A percentile compares a stretch with the other conserved stretches of the same genome.
Conservation (phyloP, 1,284 basidiomycete genomes). For the Cryptococcus sp. region DNA sequence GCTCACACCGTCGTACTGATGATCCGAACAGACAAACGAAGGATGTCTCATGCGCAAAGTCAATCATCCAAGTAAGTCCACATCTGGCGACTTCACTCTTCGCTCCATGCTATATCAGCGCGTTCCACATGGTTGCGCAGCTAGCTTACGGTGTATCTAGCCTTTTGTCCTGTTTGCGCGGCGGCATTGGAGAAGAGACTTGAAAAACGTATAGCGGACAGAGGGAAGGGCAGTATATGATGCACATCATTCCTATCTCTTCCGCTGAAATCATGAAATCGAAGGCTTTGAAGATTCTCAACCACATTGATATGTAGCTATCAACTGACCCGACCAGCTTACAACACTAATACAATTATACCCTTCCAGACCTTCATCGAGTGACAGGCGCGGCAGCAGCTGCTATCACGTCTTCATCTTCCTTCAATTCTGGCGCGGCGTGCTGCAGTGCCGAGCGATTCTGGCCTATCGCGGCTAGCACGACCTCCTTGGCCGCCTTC, state of each 20-base stretch:
- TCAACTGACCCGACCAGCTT: too few species aligned
- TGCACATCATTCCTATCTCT: neutral
- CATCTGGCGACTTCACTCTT: neutral
- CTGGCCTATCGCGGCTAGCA: too few species aligned
- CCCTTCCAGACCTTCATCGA: too few species aligned
- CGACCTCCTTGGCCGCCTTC: too few species aligned
- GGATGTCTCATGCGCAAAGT: conserved; percentile 80
- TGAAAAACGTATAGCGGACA: conserved; percentile 17
- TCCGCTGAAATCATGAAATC: neutral
- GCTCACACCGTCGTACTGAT: neutral
- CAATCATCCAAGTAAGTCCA: conserved; percentile 47
- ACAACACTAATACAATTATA: neutral
- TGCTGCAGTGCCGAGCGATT: too few species aligned
- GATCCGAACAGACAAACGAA: conserved; percentile 62
- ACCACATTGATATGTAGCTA: neutral
- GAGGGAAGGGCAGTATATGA: neutral
- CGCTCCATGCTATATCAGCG: neutral
- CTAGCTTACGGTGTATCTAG: conserved; percentile 24
- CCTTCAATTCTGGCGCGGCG: too few species aligned
- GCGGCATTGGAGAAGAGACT: conserved; percentile 59
- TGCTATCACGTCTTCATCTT: too few species aligned
- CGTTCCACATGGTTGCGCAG: neutral
- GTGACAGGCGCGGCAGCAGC: too few species aligned
- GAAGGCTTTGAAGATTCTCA: neutral
- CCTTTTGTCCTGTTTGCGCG: conserved; percentile 73